A percentile compares a stretch with the other conserved stretches of the same genome.
These are phyloP conservation scores for Exophiala sp. DNA, from an alignment of 2,329 filamentous ascomycete genomes.

Conservation along the genomic window DNA sequence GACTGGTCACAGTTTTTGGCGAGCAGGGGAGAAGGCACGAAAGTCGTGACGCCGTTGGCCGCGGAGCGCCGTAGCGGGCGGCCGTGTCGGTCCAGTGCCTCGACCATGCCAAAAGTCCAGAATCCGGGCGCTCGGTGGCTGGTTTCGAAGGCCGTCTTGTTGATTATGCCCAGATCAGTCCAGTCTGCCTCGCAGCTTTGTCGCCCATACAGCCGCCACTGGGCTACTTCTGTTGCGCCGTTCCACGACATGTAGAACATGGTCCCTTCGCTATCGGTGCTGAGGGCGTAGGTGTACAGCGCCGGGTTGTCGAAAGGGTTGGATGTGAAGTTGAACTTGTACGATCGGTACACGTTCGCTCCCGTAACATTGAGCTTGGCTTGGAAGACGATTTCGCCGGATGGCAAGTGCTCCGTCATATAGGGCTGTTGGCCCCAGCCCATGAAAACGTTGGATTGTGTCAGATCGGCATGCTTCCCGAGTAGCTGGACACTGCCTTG, in stretches of 20 bases:
- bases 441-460: constrained; percentile 34
- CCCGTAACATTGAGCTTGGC: constrained; percentile 31
- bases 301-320: constrained; percentile 3
- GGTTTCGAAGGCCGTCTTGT: constrained; percentile 38
- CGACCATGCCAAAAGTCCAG: constrained; percentile 14
- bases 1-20: constrained; percentile 6
- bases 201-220: constrained; percentile 34
- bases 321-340: constrained; percentile 31
- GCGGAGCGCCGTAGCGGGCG: constrained; percentile 12
- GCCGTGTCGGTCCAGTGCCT: constrained; percentile 11
- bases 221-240: constrained; percentile 43
- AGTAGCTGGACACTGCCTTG: constrained; percentile 37
- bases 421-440: constrained; percentile 39
- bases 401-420: constrained; percentile 35
- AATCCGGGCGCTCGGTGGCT: constrained; percentile 22
- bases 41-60: constrained; percentile 9
- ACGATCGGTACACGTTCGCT: constrained; percentile 39
- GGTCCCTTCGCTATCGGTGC: constrained; percentile 1
- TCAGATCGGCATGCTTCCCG: not conserved
- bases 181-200: constrained; percentile 19
- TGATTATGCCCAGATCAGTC: constrained; percentile 29
- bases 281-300: constrained; percentile 1
- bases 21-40: constrained; percentile 10
- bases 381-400: constrained; percentile 35
- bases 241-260: constrained; percentile 41